Percentiles rank a stretch among this genome's conserved stretches.
Conservation (phyloP, 2,329 filamentous ascomycete genomes). For the Fusarium solani-melongenae region DNA sequence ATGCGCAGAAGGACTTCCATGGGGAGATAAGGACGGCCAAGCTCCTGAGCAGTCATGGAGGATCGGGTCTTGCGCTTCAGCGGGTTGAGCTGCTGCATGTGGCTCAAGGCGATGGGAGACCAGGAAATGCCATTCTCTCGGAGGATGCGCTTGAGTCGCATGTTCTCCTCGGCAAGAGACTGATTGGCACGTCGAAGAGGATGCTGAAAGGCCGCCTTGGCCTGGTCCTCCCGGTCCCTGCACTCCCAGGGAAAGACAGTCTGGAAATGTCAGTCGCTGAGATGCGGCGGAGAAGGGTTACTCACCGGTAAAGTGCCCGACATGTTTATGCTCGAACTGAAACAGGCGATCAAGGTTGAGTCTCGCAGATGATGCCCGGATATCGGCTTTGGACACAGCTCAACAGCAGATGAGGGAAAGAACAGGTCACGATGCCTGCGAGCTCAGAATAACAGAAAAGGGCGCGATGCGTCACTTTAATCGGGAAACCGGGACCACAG, state of each 20-base stretch:
- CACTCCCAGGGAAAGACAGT: conserved; percentile 59
- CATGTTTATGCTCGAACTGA: conserved; percentile 24
- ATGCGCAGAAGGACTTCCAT: conserved; percentile 65
- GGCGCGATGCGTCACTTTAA: conserved; percentile 2
- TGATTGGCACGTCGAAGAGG: conserved; percentile 61
- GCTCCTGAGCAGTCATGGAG: conserved; percentile 43
- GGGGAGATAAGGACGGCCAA: conserved; percentile 57
- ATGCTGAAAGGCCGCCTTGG: conserved; percentile 59
- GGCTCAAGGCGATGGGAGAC: conserved; percentile 53
- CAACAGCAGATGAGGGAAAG: not conserved
- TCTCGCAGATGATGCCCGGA: conserved; percentile 7
- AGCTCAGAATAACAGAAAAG: not conserved
- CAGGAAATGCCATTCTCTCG: conserved; percentile 64
- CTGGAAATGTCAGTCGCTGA: conserved; percentile 34
- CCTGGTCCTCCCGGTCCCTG: conserved; percentile 63
- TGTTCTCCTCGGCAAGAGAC: conserved; percentile 60
- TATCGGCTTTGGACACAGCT: not conserved
- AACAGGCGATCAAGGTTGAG: conserved; percentile 9
- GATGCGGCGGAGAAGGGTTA: conserved; percentile 1
- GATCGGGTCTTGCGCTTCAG: conserved; percentile 49
- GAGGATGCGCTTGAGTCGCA: conserved; percentile 61
- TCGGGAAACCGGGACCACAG: not conserved
- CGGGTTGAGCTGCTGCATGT: conserved; percentile 47
- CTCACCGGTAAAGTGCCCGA: conserved; percentile 35
- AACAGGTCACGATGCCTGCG: not conserved